Evolutionary conservation across 1,139 yeast species (phyloP).

Genomic region (Suhomyces anneliseae): DNA sequence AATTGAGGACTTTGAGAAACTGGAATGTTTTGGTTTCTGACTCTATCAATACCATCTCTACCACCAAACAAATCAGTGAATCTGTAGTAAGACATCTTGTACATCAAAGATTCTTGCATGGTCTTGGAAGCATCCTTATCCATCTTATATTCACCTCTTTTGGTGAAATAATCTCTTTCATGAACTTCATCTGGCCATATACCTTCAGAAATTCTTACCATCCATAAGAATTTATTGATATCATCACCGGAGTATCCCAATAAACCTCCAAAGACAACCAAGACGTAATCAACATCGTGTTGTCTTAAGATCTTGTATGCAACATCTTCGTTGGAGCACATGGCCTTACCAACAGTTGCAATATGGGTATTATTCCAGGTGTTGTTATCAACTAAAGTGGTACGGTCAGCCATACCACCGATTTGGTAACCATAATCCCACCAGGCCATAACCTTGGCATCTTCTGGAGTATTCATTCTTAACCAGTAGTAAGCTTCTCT

Average conservation of each 20-base stretch:
- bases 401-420: slow-evolving; percentile 99
- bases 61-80: slow-evolving; percentile 73
- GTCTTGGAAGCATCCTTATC: slow-evolving; percentile 79
- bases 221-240: slow-evolving; percentile 95
- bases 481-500: slow-evolving; percentile 99
- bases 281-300: slow-evolving; percentile 93
- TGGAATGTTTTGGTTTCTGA: slow-evolving; percentile 77
- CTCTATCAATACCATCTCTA: slow-evolving; percentile 78
- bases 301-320: slow-evolving; percentile 85
- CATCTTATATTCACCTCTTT: slow-evolving; percentile 82
- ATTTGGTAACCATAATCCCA: slow-evolving; percentile 99
- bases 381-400: slow-evolving; percentile 96
- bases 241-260: slow-evolving; percentile 97
- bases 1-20: slow-evolving; percentile 58
- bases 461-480: slow-evolving; percentile 96
- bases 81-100: slow-evolving; percentile 91
- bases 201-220: slow-evolving; percentile 98
- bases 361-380: slow-evolving; percentile 99
- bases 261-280: slow-evolving; percentile 92
- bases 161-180: slow-evolving; percentile 83
- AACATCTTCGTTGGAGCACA: slow-evolving; percentile 86
- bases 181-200: slow-evolving; percentile 97
- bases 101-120: slow-evolving; percentile 89
- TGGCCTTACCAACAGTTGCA: slow-evolving; percentile 99
- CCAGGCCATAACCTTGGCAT: slow-evolving; percentile 97